A percentile compares a stretch with the other conserved stretches of the same genome.
These are phyloP conservation scores for Lactarius trivialis DNA, from an alignment of 768 basidiomycete species.

Conservation along the genomic window DNA sequence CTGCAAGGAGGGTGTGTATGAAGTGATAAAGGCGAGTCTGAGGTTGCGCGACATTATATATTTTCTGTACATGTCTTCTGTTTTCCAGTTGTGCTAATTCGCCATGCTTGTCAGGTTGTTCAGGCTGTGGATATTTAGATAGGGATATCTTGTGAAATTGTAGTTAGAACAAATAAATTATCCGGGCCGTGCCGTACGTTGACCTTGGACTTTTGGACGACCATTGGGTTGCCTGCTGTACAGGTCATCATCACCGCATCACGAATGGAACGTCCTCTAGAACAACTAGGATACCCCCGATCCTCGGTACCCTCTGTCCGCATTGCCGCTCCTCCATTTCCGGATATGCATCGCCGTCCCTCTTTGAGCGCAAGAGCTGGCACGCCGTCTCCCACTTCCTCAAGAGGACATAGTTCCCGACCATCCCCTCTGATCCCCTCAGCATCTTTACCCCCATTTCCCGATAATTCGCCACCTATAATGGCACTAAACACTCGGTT, in stretches of 20 bases:
- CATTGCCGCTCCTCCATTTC: constrained; percentile 26
- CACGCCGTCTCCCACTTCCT: constrained; percentile 42
- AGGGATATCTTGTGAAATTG: not conserved
- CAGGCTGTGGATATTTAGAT: not conserved
- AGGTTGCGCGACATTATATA: constrained; percentile 32
- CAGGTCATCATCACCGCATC: not conserved
- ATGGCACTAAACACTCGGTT: constrained; percentile 1
- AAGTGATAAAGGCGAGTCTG: constrained; percentile 88
- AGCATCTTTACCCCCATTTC: constrained; percentile 14
- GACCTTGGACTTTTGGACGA: no score
- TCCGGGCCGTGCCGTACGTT: not conserved
- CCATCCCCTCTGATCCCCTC: constrained; percentile 28
- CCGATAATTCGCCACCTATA: constrained; percentile 17
- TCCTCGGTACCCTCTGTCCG: constrained; percentile 17
- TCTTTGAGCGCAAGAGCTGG: constrained; percentile 43
- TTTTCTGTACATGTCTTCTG: constrained; percentile 3
- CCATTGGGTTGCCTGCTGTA: no score
- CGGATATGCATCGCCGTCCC: constrained; percentile 59
- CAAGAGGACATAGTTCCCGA: constrained; percentile 31
- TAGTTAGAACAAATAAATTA: not conserved
- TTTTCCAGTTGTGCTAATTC: not conserved
- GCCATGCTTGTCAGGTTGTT: not conserved
- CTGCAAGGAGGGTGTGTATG: constrained; percentile 58
- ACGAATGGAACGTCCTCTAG: constrained; percentile 18
- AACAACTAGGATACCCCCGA: constrained; percentile 18